Conservation (phyloP, 2,329 filamentous ascomycete species). For the Colletotrichum tanaceti region DNA sequence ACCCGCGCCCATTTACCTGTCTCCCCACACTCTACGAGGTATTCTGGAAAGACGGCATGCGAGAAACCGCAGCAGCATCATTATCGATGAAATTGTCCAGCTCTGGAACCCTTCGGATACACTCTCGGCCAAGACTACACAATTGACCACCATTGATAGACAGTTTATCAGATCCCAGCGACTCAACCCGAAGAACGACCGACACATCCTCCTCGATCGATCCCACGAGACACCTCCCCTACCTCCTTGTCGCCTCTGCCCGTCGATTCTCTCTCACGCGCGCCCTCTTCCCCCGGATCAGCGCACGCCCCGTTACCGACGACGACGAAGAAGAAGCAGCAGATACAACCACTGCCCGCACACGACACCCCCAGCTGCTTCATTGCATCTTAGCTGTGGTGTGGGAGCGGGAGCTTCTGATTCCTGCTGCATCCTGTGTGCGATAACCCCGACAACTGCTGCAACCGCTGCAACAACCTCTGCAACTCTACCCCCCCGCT, state of each 20-base stretch:
- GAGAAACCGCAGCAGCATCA: background rate
- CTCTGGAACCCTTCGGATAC: background rate
- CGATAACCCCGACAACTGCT: conserved; percentile 2
- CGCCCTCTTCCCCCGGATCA: conserved; percentile 17
- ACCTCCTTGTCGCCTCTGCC: background rate
- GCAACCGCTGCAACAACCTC: no score
- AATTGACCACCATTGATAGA: conserved; percentile 16
- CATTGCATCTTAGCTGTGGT: conserved; percentile 19
- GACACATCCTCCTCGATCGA: background rate
- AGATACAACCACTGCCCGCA: background rate
- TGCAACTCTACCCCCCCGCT: conserved; percentile 20
- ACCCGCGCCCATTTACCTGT: no score
- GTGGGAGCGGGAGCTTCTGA: conserved; percentile 36
- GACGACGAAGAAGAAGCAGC: background rate
- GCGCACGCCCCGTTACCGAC: conserved; percentile 31
- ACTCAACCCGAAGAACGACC: background rate
- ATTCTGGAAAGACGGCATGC: no score
- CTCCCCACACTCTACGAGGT: no score
- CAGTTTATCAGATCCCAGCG: no score
- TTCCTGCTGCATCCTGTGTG: conserved; percentile 25
- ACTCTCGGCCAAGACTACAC: background rate
- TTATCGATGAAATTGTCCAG: background rate
- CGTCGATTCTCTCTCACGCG: background rate
- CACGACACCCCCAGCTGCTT: conserved; percentile 5
- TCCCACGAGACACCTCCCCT: background rate